phyloP scores from a whole-genome alignment of 257 asterid genomes.

The Ballota nigra region DNA sequence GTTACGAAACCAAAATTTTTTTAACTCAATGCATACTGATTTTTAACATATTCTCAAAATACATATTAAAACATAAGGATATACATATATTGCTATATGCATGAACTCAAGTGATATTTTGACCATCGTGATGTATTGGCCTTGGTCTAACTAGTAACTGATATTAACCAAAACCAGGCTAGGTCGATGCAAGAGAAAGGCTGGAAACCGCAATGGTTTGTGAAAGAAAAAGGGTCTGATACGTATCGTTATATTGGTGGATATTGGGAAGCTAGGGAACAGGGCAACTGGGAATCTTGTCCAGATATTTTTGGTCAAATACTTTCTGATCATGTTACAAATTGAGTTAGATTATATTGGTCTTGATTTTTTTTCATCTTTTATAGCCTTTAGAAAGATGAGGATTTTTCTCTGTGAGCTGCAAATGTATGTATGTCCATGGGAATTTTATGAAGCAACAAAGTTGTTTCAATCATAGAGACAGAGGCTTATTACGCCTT shows the following conservation, averaged over 20 bases:
- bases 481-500: not conserved
- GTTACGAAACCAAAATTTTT: no score
- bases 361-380: conserved; percentile 10
- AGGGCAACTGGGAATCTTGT: conserved; percentile 73
- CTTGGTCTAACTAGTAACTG: not conserved
- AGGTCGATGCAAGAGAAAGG: conserved; percentile 92
- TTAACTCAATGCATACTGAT: not conserved
- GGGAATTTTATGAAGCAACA: conserved; percentile 21
- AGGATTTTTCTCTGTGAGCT: conserved; percentile 4
- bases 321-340: conserved; percentile 47
- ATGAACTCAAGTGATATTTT: not conserved
- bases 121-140: not conserved
- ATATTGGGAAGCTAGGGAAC: conserved; percentile 95
- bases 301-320: conserved; percentile 85
- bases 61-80: not conserved
- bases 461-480: conserved; percentile 19
- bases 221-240: conserved; percentile 51
- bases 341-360: conserved; percentile 19
- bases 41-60: not conserved
- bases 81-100: not conserved
- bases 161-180: conserved; percentile 50
- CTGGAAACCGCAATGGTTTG: conserved; percentile 89
- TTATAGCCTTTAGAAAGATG: conserved; percentile 29
- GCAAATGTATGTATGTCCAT: conserved; percentile 12
- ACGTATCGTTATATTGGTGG: conserved; percentile 67